phyloP scores from a whole-genome alignment of 345 rosid genomes.

The Acer negundo region DNA sequence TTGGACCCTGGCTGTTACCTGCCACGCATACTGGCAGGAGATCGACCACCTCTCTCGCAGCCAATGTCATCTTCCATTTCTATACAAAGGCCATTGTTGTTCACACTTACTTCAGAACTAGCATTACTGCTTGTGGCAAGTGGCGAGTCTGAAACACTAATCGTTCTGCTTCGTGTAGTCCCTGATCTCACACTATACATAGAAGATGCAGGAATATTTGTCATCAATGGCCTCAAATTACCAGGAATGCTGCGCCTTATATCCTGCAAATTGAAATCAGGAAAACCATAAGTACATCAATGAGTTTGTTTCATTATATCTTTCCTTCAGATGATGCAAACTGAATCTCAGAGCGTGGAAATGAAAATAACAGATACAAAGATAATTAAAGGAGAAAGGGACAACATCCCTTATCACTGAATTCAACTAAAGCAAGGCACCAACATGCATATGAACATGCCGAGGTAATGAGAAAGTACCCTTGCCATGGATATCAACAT shows the following conservation, averaged over 20 bases:
- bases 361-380: not conserved
- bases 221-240: conserved; percentile 85
- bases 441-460: not conserved
- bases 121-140: conserved; percentile 97
- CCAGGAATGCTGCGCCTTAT: conserved; percentile 90
- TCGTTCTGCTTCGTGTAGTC: conserved; percentile 59
- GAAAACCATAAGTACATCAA: not conserved
- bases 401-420: not conserved
- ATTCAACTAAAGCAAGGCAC: not conserved
- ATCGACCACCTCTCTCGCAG: conserved; percentile 63
- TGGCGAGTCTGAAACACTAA: conserved; percentile 87
- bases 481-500: not conserved
- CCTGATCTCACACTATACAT: conserved; percentile 98
- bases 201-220: conserved; percentile 95
- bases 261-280: conserved; percentile 55
- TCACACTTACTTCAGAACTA: conserved; percentile 91
- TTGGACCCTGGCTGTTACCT: conserved; percentile 42
- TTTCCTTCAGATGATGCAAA: too few species aligned
- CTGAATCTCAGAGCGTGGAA: not conserved
- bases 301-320: not conserved
- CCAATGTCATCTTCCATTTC: conserved; percentile 67
- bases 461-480: not conserved
- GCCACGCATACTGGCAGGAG: conserved; percentile 63
- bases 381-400: not conserved
- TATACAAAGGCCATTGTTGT: conserved; percentile 62